These are phyloP conservation scores for Talaromyces pinophilus DNA, from an alignment of 2,329 filamentous ascomycete species.

Conservation along the genomic window DNA sequence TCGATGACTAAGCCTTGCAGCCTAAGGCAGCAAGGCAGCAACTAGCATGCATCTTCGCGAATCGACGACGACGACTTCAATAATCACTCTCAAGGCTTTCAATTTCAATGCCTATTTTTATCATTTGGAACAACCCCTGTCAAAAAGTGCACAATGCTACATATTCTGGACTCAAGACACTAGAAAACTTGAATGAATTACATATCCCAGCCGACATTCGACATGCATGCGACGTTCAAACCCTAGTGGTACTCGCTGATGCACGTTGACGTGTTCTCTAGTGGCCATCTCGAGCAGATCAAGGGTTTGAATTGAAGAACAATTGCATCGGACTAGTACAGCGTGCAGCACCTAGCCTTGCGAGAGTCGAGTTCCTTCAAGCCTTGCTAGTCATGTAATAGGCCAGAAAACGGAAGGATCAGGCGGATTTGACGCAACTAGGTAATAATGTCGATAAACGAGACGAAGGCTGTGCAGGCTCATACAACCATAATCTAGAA, in stretches of 20 bases:
- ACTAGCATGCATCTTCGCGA: background rate
- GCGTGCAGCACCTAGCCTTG: background rate
- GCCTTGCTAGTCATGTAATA: background rate
- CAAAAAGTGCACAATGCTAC: background rate
- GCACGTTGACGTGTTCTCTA: slow-evolving; percentile 8
- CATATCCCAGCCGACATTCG: background rate
- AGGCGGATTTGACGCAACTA: background rate
- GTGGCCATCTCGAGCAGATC: background rate
- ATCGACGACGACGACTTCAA: background rate
- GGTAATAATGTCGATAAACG: background rate
- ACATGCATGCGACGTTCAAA: background rate
- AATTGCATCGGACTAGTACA: background rate
- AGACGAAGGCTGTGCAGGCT: background rate
- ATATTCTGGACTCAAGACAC: background rate
- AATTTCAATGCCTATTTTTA: too few relatives aligned
- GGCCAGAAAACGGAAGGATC: background rate
- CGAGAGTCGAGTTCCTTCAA: too few relatives aligned
- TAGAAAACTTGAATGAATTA: background rate
- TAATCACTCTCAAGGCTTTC: too few relatives aligned
- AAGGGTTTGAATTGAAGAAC: background rate
- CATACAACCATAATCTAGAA: background rate
- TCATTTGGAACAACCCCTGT: background rate
- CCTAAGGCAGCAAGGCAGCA: slow-evolving; percentile 8
- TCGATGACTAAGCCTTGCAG: slow-evolving; percentile 10
- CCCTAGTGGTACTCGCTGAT: background rate